Conservation (phyloP, 176 grass and related monocot genomes). For the Bromus sterilis region DNA sequence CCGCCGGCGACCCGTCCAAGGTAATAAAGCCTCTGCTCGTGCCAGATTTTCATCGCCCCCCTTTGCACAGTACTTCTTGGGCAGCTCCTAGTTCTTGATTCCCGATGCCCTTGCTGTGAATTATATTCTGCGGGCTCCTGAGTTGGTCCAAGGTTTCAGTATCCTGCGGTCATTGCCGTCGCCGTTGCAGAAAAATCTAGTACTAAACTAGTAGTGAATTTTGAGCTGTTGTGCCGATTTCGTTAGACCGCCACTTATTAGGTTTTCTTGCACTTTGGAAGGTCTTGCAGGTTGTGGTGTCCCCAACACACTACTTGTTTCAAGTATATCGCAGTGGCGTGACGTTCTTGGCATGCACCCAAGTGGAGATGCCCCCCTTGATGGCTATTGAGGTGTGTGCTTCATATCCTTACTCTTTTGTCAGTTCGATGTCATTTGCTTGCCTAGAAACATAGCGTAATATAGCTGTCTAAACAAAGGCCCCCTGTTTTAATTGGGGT, state of each 20-base stretch:
- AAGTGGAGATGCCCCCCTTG: conserved; percentile 79
- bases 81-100: neutral
- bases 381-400: conserved; percentile 67
- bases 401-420: neutral
- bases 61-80: neutral
- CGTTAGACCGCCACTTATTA: neutral
- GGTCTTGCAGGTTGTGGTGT: conserved; percentile 73
- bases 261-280: conserved; percentile 4
- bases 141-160: neutral
- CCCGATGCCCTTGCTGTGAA: neutral
- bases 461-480: neutral
- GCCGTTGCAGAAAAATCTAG: neutral
- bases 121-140: neutral
- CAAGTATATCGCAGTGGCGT: conserved; percentile 61
- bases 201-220: neutral
- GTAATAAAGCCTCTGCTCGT: conserved; percentile 12
- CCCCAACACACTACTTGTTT: conserved; percentile 92
- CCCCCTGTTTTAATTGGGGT: neutral
- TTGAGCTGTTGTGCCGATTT: neutral
- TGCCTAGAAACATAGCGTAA: neutral
- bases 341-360: conserved; percentile 75
- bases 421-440: neutral
- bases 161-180: neutral
- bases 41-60: neutral
- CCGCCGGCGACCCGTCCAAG: conserved; percentile 63